Conservation (phyloP, 345 rosid species). For the Carallia brachiata region DNA sequence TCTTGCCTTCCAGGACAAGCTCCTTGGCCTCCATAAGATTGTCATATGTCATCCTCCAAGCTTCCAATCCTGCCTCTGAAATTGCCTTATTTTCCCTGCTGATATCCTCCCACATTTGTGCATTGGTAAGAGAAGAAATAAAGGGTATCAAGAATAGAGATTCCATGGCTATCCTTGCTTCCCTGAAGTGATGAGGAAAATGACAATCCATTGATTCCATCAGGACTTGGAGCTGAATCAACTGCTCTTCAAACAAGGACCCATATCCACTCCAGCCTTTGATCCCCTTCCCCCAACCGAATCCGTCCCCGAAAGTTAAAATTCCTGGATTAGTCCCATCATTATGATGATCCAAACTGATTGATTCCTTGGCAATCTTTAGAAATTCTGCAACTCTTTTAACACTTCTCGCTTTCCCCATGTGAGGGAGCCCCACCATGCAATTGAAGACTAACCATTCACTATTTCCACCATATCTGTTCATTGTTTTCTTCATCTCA, state of each 20-base stretch:
- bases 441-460: constrained; percentile 45
- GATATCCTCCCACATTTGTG: constrained; percentile 21
- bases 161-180: constrained; percentile 49
- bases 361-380: constrained; percentile 27
- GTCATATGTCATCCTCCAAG: constrained; percentile 23
- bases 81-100: constrained; percentile 10
- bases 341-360: not conserved
- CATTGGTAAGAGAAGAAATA: constrained; percentile 18
- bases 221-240: constrained; percentile 27
- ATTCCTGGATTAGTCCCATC: constrained; percentile 10
- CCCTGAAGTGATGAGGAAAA: constrained; percentile 26
- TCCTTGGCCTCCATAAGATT: constrained; percentile 33
- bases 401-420: constrained; percentile 24
- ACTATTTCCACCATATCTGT: constrained; percentile 1
- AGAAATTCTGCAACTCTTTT: constrained; percentile 24
- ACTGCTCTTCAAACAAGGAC: constrained; percentile 26
- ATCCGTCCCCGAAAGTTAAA: constrained; percentile 31
- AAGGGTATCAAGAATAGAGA: constrained; percentile 35
- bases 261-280: constrained; percentile 11
- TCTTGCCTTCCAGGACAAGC: constrained; percentile 32
- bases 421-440: constrained; percentile 36
- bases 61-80: constrained; percentile 21
- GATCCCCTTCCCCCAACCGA: constrained; percentile 21
- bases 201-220: constrained; percentile 36
- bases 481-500: constrained; percentile 21